These are phyloP conservation scores for Rhodosporidiobolus sp. DNA, from an alignment of 768 basidiomycete genomes.

Conservation along the genomic window DNA sequence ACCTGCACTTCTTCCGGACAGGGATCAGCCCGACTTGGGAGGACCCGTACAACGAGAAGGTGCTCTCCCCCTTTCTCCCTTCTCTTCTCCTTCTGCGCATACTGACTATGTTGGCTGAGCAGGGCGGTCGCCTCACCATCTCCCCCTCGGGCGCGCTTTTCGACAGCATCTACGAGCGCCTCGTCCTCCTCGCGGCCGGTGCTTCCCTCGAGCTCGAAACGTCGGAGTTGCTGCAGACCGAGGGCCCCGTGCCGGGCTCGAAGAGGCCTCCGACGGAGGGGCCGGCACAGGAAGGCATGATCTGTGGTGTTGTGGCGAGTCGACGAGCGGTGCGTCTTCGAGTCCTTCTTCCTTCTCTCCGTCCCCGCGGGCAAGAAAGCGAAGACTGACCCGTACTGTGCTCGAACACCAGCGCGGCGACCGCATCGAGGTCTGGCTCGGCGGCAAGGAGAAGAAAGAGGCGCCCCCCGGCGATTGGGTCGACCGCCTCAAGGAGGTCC, in stretches of 20 bases:
- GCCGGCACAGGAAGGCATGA: conserved; percentile 18
- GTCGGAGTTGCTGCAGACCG: conserved; percentile 12
- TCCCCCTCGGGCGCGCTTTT: conserved; percentile 24
- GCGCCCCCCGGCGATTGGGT: conserved; percentile 33
- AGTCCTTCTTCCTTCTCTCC: neutral
- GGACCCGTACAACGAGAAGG: conserved; percentile 40
- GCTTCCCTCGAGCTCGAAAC: conserved; percentile 29
- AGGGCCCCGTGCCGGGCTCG: conserved; percentile 6
- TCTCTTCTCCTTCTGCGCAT: neutral
- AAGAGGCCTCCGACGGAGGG: conserved; percentile 6
- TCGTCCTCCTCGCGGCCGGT: conserved; percentile 35
- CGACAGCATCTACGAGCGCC: conserved; percentile 36
- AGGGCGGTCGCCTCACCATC: conserved; percentile 40
- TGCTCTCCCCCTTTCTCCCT: neutral
- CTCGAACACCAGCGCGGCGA: conserved; percentile 22
- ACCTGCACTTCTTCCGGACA: conserved; percentile 39
- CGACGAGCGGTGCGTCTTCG: conserved; percentile 22
- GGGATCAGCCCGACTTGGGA: conserved; percentile 40
- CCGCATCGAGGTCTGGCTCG: conserved; percentile 39
- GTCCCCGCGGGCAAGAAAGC: neutral
- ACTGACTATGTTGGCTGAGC: neutral
- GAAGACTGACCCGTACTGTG: neutral
- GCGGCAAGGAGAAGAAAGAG: conserved; percentile 26
- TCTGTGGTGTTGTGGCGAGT: conserved; percentile 35
- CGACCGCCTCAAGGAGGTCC: conserved; percentile 29